Conservation (phyloP, 2,329 filamentous ascomycete genomes). For the Torrubiella hemipterigena region DNA sequence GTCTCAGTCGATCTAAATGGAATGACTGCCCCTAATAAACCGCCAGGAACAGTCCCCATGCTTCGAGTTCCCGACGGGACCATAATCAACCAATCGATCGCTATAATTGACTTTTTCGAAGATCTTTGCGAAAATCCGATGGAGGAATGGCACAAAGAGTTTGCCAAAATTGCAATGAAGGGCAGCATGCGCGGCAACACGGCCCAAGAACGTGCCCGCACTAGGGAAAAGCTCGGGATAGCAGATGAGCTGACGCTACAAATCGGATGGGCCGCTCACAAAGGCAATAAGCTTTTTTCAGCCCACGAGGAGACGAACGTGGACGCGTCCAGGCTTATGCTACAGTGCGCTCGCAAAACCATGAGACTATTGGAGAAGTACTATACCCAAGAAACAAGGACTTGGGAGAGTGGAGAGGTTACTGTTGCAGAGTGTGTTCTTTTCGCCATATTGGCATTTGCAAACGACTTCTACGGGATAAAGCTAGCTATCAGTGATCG, state of each 20-base stretch:
- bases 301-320: not conserved
- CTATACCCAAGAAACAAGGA: too few relatives aligned
- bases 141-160: constrained; percentile 9
- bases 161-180: not conserved
- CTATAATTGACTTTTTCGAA: constrained; percentile 13
- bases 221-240: not conserved
- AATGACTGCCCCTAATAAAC: constrained; percentile 10
- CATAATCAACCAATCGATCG: constrained; percentile 12
- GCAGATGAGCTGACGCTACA: not conserved
- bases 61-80: constrained; percentile 9
- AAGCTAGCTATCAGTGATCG: too few relatives aligned
- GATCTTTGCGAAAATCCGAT: constrained; percentile 11
- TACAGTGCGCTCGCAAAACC: too few relatives aligned
- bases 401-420: too few relatives aligned
- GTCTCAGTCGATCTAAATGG: not conserved
- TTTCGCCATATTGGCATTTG: too few relatives aligned
- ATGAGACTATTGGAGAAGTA: too few relatives aligned
- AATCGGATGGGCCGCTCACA: not conserved
- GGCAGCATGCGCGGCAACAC: not conserved
- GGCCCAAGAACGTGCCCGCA: not conserved
- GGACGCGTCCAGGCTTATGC: not conserved
- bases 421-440: too few relatives aligned
- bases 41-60: constrained; percentile 10
- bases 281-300: not conserved
- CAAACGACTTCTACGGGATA: too few relatives aligned